Conservation (phyloP, 1,139 yeast genomes). For the Scheffersomyces parashehatae region DNA sequence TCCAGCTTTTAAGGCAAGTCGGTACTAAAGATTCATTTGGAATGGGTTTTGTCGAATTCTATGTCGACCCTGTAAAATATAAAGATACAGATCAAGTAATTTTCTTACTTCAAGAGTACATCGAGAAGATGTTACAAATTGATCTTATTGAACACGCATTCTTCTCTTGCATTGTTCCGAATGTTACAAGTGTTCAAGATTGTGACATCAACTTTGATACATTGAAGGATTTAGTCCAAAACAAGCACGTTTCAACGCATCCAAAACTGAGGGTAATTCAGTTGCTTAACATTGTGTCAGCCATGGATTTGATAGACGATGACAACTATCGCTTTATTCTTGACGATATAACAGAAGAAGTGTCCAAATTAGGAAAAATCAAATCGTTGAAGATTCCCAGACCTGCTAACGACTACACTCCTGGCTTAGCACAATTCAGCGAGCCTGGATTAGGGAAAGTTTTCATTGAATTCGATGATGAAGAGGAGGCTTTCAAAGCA, state of each 20-base stretch:
- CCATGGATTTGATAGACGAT: constrained; percentile 61
- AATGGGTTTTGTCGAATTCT: constrained; percentile 41
- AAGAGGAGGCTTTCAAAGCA: constrained; percentile 57
- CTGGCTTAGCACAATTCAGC: constrained; percentile 44
- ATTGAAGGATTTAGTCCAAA: constrained; percentile 33
- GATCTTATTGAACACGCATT: constrained; percentile 24
- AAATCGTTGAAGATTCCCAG: constrained; percentile 62
- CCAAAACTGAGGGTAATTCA: constrained; percentile 59
- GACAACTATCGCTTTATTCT: constrained; percentile 49
- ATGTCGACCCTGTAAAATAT: constrained; percentile 16
- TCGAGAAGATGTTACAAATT: constrained; percentile 15
- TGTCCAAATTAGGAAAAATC: constrained; percentile 54
- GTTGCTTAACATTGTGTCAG: constrained; percentile 63
- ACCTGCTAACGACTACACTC: constrained; percentile 54
- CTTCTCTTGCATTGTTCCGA: constrained; percentile 35
- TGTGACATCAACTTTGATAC: constrained; percentile 33
- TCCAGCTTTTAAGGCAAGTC: constrained; percentile 36
- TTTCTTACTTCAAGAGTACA: constrained; percentile 15
- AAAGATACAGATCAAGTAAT: constrained; percentile 10
- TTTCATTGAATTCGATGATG: constrained; percentile 61
- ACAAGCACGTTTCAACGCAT: constrained; percentile 36
- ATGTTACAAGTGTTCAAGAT: constrained; percentile 36
- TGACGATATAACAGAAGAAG: constrained; percentile 55
- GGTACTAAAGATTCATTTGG: constrained; percentile 41
- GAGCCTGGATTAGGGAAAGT: constrained; percentile 72